Conservation (phyloP, 257 asterid species). For the Fraxinus quadrangulata region DNA sequence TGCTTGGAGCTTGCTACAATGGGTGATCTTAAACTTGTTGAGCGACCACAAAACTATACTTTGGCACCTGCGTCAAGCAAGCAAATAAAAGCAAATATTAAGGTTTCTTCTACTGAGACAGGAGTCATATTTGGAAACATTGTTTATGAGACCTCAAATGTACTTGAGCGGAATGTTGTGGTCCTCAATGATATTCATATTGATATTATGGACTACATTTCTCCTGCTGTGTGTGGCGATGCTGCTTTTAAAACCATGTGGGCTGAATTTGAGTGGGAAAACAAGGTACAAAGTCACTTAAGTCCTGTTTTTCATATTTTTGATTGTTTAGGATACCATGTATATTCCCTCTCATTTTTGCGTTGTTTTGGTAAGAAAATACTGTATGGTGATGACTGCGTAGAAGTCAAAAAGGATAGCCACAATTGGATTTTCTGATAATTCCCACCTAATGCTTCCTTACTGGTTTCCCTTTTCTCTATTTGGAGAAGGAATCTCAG, state of each 20-base stretch:
- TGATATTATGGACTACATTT: conserved; percentile 96
- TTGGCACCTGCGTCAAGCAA: conserved; percentile 90
- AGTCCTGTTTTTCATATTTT: conserved; percentile 6
- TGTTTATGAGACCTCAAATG: conserved; percentile 91
- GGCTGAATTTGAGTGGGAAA: conserved; percentile 99
- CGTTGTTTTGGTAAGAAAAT: conserved; percentile 18
- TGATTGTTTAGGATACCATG: not conserved
- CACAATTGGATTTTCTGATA: not conserved
- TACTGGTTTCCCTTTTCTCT: not conserved
- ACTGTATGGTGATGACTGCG: not conserved
- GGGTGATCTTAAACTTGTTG: conserved; percentile 98
- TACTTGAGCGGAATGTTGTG: conserved; percentile 81
- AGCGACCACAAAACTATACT: conserved; percentile 91
- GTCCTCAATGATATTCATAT: conserved; percentile 94
- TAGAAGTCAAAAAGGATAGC: not conserved
- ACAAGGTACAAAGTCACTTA: conserved; percentile 62
- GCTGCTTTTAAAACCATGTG: conserved; percentile 95
- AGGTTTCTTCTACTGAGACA: conserved; percentile 97
- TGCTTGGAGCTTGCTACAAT: conserved; percentile 95
- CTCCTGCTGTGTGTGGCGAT: conserved; percentile 91
- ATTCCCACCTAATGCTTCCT: not conserved
- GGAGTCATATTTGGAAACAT: conserved; percentile 96
- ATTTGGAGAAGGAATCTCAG: not conserved
- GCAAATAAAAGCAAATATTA: conserved; percentile 89
- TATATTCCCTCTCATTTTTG: conserved; percentile 14